Conservation (phyloP, 2,329 filamentous ascomycete genomes). For the Ceratocystiopsis brevicomis region DNA sequence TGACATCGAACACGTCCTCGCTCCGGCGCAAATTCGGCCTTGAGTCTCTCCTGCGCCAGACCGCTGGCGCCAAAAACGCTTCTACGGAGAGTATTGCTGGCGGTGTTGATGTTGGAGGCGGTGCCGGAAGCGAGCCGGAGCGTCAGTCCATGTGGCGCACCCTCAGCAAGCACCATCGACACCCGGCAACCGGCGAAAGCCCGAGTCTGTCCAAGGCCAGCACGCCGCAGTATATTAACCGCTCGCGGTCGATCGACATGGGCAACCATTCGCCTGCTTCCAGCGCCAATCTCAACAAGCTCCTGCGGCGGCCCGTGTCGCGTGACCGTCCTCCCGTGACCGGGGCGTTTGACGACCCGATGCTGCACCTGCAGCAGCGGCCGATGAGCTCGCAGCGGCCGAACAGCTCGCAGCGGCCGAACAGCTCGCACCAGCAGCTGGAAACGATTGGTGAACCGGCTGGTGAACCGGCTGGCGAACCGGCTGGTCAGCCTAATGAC, state of each 20-base stretch:
- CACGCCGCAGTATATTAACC: conserved; percentile 28
- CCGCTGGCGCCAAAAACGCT: conserved; percentile 39
- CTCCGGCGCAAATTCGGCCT: conserved; percentile 71
- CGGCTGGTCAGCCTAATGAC: conserved; percentile 6
- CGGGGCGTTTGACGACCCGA: conserved; percentile 40
- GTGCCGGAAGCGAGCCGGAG: conserved; percentile 23
- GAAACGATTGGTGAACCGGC: conserved; percentile 40
- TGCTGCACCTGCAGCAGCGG: conserved; percentile 7
- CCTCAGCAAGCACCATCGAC: conserved; percentile 66
- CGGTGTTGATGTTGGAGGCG: neutral
- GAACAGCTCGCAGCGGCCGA: conserved; percentile 32
- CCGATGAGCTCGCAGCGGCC: conserved; percentile 15
- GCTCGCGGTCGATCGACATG: conserved; percentile 63
- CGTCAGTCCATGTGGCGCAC: conserved; percentile 67
- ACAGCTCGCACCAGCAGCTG: conserved; percentile 34
- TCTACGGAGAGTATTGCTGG: conserved; percentile 1
- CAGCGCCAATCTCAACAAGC: conserved; percentile 22
- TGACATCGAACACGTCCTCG: conserved; percentile 75
- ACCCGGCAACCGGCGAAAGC: conserved; percentile 37
- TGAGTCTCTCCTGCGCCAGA: conserved; percentile 55
- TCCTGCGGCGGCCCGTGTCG: conserved; percentile 30
- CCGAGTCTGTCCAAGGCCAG: conserved; percentile 44
- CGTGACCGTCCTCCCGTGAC: conserved; percentile 41
- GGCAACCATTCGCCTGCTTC: conserved; percentile 24
- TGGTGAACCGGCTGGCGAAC: conserved; percentile 21